These are phyloP conservation scores for Ceratonia siliqua DNA, from an alignment of 306 rosid genomes.

Conservation along the genomic window DNA sequence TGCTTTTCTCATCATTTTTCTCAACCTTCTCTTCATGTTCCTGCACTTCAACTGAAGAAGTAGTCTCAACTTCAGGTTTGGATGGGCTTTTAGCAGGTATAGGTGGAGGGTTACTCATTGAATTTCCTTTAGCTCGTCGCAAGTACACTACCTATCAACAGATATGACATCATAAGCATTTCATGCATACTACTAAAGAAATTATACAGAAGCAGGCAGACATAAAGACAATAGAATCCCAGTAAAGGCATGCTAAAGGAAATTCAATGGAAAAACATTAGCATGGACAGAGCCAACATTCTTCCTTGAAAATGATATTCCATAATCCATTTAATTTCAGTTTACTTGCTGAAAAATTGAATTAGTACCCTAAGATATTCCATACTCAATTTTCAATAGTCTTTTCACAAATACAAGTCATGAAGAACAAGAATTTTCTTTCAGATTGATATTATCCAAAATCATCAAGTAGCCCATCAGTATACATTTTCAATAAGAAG, in stretches of 20 bases:
- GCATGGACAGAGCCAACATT: too few relatives aligned
- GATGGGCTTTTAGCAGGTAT: slow-evolving; percentile 56
- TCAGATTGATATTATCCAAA: neutral
- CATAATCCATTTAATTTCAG: too few relatives aligned
- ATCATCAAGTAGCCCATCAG: neutral
- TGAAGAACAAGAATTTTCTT: neutral
- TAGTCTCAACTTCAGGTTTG: slow-evolving; percentile 61
- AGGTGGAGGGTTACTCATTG: slow-evolving; percentile 48
- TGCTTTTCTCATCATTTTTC: slow-evolving; percentile 67
- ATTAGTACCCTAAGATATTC: neutral
- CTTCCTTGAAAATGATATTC: neutral
- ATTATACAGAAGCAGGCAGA: slow-evolving; percentile 24
- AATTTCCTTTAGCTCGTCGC: slow-evolving; percentile 69
- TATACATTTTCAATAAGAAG: neutral
- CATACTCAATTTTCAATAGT: too few relatives aligned
- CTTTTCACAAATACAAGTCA: slow-evolving; percentile 32
- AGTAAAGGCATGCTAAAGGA: slow-evolving; percentile 27
- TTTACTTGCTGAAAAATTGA: neutral
- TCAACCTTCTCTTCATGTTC: slow-evolving; percentile 64
- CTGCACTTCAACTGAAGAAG: slow-evolving; percentile 53
- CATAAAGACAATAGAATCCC: neutral
- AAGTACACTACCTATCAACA: slow-evolving; percentile 84
- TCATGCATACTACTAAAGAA: neutral
- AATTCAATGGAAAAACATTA: too few relatives aligned
- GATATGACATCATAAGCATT: slow-evolving; percentile 33